Base-by-base conservation (phyloP, 225 moss, liverwort and hornwort genomes). In the Polytrichum formosum region DNA sequence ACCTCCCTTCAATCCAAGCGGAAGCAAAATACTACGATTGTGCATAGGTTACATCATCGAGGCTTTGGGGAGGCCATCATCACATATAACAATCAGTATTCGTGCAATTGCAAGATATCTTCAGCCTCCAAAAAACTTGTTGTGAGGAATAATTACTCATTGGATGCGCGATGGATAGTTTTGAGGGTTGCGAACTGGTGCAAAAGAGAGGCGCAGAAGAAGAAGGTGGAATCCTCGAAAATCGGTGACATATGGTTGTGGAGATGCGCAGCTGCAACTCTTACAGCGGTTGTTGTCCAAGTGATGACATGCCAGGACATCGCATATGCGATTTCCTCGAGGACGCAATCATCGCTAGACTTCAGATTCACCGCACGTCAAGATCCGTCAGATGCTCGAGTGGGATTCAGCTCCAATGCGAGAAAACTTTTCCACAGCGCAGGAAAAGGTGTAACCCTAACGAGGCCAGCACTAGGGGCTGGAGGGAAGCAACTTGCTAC, bases 271-370 rank as follows among this genome's bases (percentile, higher is more conserved):
- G 72, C 66, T 64, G 77, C 75, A 37, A 67, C 72, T 18, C 56
- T 66, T 5, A 19, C 77, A 56, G 77, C 74, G 26, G 56, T 78
- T 46, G 33, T 78, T 53, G 63, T 80, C 62, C 84, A 80, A 64
- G 74, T 75, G 55, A 69, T 77, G n/a, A 64, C 63, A 59, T 69
- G 58, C 66, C 84, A 80, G 75, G 84, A 80, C 63, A 31, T 84
- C 62, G 72, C 84, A 28, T 72, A 66, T 70, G 80, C 84, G 17
- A 53, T 84, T 59, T 65, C 76, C 67, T 70, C 67, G 22, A 63
- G 72, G 53, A 55, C 61, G 20, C 18, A 60, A 28, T 62, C 7
- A 67, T 60, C 67, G 8, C 69, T 63, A 53, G 53, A 54, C 26
- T 69, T 69, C 25, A 30, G 18, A 4, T 79, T 66, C 46, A 30